phyloP scores from a whole-genome alignment of 495 filamentous ascomycete genomes.

The Daldinia vernicosa region DNA sequence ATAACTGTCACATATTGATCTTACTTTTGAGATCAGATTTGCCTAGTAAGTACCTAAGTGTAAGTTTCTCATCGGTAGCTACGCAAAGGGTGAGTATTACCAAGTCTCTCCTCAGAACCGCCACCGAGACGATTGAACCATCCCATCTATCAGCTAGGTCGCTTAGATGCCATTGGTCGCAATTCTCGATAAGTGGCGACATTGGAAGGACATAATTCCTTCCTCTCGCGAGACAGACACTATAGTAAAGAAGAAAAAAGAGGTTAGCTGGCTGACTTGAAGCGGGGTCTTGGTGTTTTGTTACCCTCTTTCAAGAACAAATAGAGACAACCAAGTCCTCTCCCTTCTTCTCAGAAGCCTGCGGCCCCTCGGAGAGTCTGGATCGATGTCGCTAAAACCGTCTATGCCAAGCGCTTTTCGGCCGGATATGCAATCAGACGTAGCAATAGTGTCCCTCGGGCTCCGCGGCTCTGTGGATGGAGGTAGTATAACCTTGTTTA shows the following conservation, averaged over 20 bases:
- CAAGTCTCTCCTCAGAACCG: conserved; percentile 71
- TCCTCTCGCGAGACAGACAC: conserved; percentile 74
- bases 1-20: conserved; percentile 69
- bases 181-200: conserved; percentile 69
- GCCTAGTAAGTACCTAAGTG: conserved; percentile 52
- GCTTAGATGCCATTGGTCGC: conserved; percentile 72
- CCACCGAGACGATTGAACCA: conserved; percentile 73
- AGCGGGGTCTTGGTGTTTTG: background rate
- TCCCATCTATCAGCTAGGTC: conserved; percentile 71
- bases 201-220: conserved; percentile 72
- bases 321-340: conserved; percentile 74
- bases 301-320: conserved; percentile 76
- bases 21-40: conserved; percentile 66
- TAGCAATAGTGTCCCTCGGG: conserved; percentile 60
- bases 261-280: conserved; percentile 21
- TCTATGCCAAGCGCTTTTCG: conserved; percentile 71
- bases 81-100: conserved; percentile 46
- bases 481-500: conserved; percentile 73
- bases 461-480: conserved; percentile 60
- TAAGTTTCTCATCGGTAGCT: background rate
- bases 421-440: conserved; percentile 72
- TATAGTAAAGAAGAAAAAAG: conserved; percentile 37
- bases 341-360: conserved; percentile 70
- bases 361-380: conserved; percentile 65
- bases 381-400: conserved; percentile 70